Conservation (phyloP, 441 rosid genomes). For the Syzygium syzygioides region DNA sequence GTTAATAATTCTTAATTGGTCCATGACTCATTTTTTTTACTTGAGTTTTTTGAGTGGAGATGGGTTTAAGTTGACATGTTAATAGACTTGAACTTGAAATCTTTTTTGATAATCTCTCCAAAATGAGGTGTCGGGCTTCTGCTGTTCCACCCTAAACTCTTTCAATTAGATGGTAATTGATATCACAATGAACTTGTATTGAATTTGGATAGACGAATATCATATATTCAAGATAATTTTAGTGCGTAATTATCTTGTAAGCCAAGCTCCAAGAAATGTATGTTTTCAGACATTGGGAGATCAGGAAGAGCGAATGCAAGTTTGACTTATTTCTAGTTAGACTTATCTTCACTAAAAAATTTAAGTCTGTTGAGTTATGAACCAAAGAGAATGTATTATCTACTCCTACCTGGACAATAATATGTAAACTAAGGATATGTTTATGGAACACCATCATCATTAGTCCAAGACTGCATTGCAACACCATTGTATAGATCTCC, state of each 20-base stretch:
- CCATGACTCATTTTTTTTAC: not conserved
- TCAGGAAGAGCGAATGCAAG: not conserved
- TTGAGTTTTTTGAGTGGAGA: not conserved
- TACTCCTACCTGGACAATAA: not conserved
- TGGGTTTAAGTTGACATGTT: not conserved
- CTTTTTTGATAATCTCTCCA: not conserved
- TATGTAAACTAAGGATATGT: not conserved
- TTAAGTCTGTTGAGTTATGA: not conserved
- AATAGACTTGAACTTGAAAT: not conserved
- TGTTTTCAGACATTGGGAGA: not conserved
- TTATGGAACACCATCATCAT: not conserved
- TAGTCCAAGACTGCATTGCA: not conserved
- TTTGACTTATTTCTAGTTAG: not conserved
- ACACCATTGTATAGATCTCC: not conserved
- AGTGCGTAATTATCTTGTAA: not conserved
- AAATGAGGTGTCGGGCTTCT: not conserved
- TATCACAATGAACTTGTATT: not conserved
- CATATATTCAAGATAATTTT: not conserved
- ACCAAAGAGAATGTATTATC: not conserved
- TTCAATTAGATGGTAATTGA: not conserved
- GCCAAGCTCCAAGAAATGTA: not conserved
- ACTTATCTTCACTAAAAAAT: not conserved
- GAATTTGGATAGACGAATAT: not conserved
- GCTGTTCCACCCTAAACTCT: not conserved
- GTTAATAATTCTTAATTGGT: not conserved